Percentiles rank a stretch among this genome's conserved stretches.
These are phyloP conservation scores for Marasmius oreades DNA, from an alignment of 1,284 basidiomycete species.

Conservation along the genomic window DNA sequence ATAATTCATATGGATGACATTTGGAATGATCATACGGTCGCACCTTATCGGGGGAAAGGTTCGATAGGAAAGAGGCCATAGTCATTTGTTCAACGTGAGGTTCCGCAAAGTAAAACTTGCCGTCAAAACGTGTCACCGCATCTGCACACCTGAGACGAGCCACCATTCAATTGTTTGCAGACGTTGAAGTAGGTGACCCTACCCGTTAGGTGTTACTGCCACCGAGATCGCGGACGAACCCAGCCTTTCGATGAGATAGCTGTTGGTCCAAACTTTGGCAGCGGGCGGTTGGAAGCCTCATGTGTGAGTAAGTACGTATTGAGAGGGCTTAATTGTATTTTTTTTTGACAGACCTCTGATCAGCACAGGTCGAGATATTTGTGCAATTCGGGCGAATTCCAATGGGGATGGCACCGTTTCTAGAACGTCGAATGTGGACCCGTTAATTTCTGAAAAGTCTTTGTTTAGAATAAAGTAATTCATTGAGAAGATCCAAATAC, in stretches of 20 bases:
- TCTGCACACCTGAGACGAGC: slow-evolving; percentile 64
- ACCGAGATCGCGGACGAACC: slow-evolving; percentile 60
- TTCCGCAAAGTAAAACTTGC: slow-evolving; percentile 72
- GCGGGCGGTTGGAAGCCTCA: slow-evolving; percentile 42
- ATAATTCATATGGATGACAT: not conserved
- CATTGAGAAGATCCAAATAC: slow-evolving; percentile 27
- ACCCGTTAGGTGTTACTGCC: slow-evolving; percentile 86
- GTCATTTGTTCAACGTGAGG: slow-evolving; percentile 68
- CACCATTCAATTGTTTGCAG: too few relatives aligned
- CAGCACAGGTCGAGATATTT: slow-evolving; percentile 75
- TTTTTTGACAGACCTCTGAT: slow-evolving; percentile 53
- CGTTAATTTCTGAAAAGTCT: slow-evolving; percentile 59
- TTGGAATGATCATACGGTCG: not conserved
- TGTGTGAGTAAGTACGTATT: slow-evolving; percentile 6
- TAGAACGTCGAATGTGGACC: slow-evolving; percentile 50
- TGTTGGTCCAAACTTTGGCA: slow-evolving; percentile 53
- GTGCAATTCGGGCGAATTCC: slow-evolving; percentile 71
- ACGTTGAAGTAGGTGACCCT: slow-evolving; percentile 15
- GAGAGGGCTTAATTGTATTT: slow-evolving; percentile 3
- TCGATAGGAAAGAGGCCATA: slow-evolving; percentile 53
- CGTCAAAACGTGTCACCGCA: slow-evolving; percentile 61
- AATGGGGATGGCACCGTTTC: slow-evolving; percentile 60
- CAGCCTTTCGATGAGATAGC: slow-evolving; percentile 57
- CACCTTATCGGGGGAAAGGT: slow-evolving; percentile 34
- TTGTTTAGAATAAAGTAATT: not conserved